Evolutionary conservation across 371 early-diverging fungal genomes (phyloP), one percentile per base, ranked within the genome.

Genomic region (Rhizopus delemar): DNA sequence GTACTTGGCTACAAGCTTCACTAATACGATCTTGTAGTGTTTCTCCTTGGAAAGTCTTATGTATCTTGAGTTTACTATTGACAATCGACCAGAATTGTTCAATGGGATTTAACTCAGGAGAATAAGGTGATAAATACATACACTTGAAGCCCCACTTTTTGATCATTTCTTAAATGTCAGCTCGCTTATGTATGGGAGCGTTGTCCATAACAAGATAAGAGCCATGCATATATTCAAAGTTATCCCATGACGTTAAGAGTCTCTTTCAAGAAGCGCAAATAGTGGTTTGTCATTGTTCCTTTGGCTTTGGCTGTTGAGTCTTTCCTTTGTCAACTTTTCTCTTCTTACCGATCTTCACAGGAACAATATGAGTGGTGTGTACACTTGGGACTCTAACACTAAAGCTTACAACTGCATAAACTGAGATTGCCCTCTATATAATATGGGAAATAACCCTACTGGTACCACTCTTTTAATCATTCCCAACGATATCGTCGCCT

Each of bases 91-190:
- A 61, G 28, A 53, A 53, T 46, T 60, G 39, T 49, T 60, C 53
- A 28, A 60, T 60, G 12, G 53, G 38, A 53, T 61, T 61, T n/a
- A 55, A 31, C 36, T 59, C 53, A 32, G 41, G 59, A 9, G 59
- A 59, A 43, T 59, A 59, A 35, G 62, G 43, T 38, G 48, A 41
- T 12, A 55, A 55, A 51, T 61, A 50, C 15, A 54, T 9, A 49
- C 60, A 54, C 29, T 45, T 54, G 22, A 54, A 54, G 16, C 54
- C 60, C 29, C 46, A 46, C 3, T 45, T 22, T 45, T 55, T 46
- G 13, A 46, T 39, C 31, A 57, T 28, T 46, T 35, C 46, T 15
- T 36, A 2, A 28, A 51, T 33, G 28, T 11, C 41, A 51, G 51
- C 49, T 46, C 46, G 50, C 43, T 43, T 50, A 51, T 51, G 59